Base-by-base conservation (phyloP, 352 stramenopile genomes). In the Phytophthora ramorum region DNA sequence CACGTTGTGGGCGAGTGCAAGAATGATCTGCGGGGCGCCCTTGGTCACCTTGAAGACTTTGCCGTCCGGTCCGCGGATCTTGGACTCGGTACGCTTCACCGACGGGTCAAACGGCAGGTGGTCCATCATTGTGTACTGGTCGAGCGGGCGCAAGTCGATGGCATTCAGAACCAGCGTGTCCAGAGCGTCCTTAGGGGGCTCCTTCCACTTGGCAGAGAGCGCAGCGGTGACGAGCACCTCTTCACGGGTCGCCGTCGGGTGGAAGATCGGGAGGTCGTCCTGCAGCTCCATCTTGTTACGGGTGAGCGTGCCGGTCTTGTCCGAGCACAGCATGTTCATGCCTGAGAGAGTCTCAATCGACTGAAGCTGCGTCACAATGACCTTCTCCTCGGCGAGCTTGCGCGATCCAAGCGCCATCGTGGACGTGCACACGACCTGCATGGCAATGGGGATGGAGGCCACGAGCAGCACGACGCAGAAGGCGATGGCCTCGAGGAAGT, bases 291-390 rank as follows among this genome's bases (percentile, higher is more conserved):
- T 94, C 76, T 98, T 97, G 79, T 98, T 97, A 57, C 94, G 83
- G 16, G 96, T 99, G 28, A 98, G 84, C 46, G 95, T 98, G 35
- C 93, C 96, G 9, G 95, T 99, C 80, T 98, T 99, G 79, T 99
- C 97, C 20, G 88, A 97, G 76, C 95, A 99, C 14, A 99, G 79
- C 71, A 98, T 91, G 70, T 91, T 90, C 88, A 98, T 98, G 19
- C 82, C 77, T 24, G 94, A 94, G 26, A 99, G 82, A 10, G 95
- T 95, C 57, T 99, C 91, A 62, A 99, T 97, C 0, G 95, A 89
- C 47, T 91, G 86, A 16, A 98, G 61, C 43, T 96, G 81, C 1
- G 91, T 95, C 8, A 98, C 86, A 57, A 98, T 96, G 47, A 97
- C 93, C 70, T 97, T 97, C 46, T 98, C 83, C 22, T 98, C 82